These are phyloP conservation scores for Pestalotiopsis sp. DNA, from an alignment of 2,329 filamentous ascomycete genomes.

Conservation along the genomic window DNA sequence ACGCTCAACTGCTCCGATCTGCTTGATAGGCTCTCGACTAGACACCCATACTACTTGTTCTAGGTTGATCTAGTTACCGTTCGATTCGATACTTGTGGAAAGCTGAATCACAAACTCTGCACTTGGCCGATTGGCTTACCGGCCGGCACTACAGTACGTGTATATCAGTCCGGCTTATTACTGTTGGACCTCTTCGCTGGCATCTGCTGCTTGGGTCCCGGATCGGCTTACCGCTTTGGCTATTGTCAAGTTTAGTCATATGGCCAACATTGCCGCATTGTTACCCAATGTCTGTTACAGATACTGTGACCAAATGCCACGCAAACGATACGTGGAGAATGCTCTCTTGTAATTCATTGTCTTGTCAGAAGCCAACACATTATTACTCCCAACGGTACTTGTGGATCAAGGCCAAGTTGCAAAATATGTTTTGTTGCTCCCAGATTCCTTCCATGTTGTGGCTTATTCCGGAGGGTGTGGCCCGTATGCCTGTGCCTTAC, in stretches of 20 bases:
- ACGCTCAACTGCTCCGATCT: neutral
- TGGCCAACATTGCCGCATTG: neutral
- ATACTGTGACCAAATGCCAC: neutral
- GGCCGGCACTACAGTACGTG: neutral
- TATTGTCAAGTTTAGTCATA: neutral
- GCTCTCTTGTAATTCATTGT: neutral
- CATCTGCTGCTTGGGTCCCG: neutral
- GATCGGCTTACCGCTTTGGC: slow-evolving; percentile 2
- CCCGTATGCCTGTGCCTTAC: neutral
- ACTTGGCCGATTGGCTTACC: neutral
- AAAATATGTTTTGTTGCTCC: neutral
- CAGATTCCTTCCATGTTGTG: neutral
- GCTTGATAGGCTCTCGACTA: neutral
- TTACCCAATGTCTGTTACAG: neutral
- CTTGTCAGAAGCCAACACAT: neutral
- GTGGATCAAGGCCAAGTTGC: neutral
- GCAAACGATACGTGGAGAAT: neutral
- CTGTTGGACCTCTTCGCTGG: neutral
- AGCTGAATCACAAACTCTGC: neutral
- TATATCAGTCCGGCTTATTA: neutral
- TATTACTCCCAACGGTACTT: neutral
- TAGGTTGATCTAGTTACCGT: neutral
- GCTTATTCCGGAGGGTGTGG: neutral
- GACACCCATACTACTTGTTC: neutral
- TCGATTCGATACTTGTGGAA: neutral